phyloP scores from a whole-genome alignment of 2,329 filamentous ascomycete genomes.

The Phyllosticta citrichinensis region DNA sequence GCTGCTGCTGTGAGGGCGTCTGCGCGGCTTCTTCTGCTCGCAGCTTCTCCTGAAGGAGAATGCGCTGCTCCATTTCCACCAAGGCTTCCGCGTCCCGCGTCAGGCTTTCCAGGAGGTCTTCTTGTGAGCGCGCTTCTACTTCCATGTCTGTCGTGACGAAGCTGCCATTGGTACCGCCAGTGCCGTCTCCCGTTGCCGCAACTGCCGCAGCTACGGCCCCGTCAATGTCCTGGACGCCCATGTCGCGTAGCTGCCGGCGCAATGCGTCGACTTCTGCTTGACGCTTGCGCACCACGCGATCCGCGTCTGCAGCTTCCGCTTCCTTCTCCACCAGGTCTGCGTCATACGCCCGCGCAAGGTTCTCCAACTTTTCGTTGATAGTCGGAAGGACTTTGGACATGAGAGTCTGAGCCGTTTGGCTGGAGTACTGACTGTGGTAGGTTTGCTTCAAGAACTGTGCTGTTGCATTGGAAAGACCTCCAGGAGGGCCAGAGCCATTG shows the following conservation, averaged over 20 bases:
- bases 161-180: constrained; percentile 21
- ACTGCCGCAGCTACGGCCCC: constrained; percentile 33
- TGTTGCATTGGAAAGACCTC: neutral
- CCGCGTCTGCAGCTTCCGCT: constrained; percentile 35
- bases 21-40: neutral
- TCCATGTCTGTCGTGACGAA: constrained; percentile 33
- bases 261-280: constrained; percentile 56
- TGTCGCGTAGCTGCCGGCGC: constrained; percentile 49
- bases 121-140: constrained; percentile 25
- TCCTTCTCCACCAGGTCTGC: constrained; percentile 67
- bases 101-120: constrained; percentile 27
- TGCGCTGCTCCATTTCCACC: constrained; percentile 35
- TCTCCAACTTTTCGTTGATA: constrained; percentile 37
- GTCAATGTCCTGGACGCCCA: constrained; percentile 16
- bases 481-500: neutral
- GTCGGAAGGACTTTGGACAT: constrained; percentile 51
- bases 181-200: constrained; percentile 16
- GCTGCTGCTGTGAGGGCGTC: constrained; percentile 11
- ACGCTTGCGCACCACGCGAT: constrained; percentile 45
- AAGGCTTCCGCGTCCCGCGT: constrained; percentile 32
- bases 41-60: constrained; percentile 21
- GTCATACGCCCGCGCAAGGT: constrained; percentile 49
- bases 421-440: constrained; percentile 24
- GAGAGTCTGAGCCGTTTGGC: constrained; percentile 46
- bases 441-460: neutral